phyloP scores from a whole-genome alignment of 257 asterid species.

The Euphrasia confusa region DNA sequence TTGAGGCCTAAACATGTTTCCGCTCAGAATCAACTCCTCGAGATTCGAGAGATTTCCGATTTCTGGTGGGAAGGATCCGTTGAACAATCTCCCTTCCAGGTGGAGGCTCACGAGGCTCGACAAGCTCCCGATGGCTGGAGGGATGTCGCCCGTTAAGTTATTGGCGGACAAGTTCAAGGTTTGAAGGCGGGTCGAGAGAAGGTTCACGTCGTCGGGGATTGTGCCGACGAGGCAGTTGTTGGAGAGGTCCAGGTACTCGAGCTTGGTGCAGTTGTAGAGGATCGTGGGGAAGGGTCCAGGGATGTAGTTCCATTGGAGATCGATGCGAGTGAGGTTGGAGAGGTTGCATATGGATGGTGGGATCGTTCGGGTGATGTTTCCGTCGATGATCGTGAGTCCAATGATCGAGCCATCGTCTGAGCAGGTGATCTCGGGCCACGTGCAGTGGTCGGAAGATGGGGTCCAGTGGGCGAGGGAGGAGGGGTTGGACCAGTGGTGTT shows the following conservation, averaged over 20 bases:
- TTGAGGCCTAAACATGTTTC: constrained; percentile 49
- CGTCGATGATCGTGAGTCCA: constrained; percentile 23
- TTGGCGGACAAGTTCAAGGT: constrained; percentile 41
- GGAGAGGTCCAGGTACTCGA: constrained; percentile 56
- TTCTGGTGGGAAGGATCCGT: constrained; percentile 56
- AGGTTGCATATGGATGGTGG: constrained; percentile 59
- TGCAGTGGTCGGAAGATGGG: constrained; percentile 55
- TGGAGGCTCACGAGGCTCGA: constrained; percentile 38
- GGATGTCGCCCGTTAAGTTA: constrained; percentile 61
- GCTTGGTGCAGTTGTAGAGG: constrained; percentile 51
- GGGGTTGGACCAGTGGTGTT: constrained; percentile 53
- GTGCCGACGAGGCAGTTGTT: constrained; percentile 43
- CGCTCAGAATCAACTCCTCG: constrained; percentile 38
- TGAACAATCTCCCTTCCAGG: constrained; percentile 33
- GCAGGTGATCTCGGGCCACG: constrained; percentile 78
- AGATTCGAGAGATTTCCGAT: constrained; percentile 55
- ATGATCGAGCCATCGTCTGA: constrained; percentile 37
- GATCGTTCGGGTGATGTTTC: constrained; percentile 28
- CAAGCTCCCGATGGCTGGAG: constrained; percentile 51
- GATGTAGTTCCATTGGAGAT: constrained; percentile 38
- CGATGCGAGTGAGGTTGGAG: constrained; percentile 41
- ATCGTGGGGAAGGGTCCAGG: constrained; percentile 44
- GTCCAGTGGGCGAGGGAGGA: constrained; percentile 58
- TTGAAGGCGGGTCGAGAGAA: constrained; percentile 41
- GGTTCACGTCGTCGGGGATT: constrained; percentile 48